These are phyloP conservation scores for Penicillium arizonense DNA, from an alignment of 495 filamentous ascomycete genomes.

Conservation along the genomic window DNA sequence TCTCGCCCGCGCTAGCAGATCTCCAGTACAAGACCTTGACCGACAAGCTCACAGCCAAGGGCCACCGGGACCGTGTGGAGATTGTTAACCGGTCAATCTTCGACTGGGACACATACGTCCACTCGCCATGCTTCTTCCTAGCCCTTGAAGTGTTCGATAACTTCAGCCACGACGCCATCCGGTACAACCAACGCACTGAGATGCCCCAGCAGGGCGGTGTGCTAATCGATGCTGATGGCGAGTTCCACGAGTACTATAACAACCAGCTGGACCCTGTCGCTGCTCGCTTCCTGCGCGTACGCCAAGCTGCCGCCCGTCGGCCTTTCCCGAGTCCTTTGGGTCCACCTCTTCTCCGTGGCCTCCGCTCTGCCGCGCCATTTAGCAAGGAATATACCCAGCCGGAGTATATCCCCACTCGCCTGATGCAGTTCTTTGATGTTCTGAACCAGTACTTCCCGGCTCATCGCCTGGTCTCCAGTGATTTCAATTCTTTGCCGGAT, in stretches of 20 bases:
- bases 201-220: conserved; percentile 81
- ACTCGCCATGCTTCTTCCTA: conserved; percentile 93
- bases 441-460: conserved; percentile 81
- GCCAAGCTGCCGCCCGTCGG: conserved; percentile 60
- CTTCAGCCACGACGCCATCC: conserved; percentile 90
- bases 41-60: conserved; percentile 58
- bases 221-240: conserved; percentile 78
- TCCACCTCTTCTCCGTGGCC: conserved; percentile 51
- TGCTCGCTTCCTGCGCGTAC: conserved; percentile 74
- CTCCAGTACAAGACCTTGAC: conserved; percentile 72
- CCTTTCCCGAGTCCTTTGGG: conserved; percentile 56
- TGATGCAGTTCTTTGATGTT: conserved; percentile 96
- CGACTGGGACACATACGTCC: conserved; percentile 82
- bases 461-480: conserved; percentile 83
- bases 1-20: conserved; percentile 73
- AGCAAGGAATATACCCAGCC: conserved; percentile 69
- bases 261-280: conserved; percentile 78
- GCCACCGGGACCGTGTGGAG: conserved; percentile 83
- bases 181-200: conserved; percentile 76
- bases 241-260: conserved; percentile 92
- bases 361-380: conserved; percentile 64
- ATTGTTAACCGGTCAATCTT: conserved; percentile 95
- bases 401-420: conserved; percentile 89
- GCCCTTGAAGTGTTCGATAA: conserved; percentile 99
- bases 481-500: conserved; percentile 85